Base-by-base conservation (phyloP, 2,329 filamentous ascomycete genomes). In the Penicillium hordei region DNA sequence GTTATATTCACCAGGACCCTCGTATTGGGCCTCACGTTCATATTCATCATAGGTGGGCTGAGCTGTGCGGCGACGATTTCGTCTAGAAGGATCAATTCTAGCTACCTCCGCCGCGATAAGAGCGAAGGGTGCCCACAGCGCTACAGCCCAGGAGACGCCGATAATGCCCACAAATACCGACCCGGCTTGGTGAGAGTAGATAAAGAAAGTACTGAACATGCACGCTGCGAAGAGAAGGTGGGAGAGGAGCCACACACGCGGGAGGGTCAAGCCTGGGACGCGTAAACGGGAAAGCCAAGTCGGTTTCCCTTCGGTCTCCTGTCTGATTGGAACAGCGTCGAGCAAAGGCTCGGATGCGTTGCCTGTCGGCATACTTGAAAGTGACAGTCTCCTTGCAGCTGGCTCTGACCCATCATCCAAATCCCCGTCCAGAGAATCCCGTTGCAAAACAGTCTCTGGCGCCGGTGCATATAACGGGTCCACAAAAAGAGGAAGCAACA, bases 61-160 rank as follows among this genome's bases (percentile, higher is more conserved):
- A 31, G 60, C 43, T n/a, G 62, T 62, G 23, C 75, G 75, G 23
- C 79, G 76, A 27, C 78, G 73, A 13, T 81, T 77, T 23, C 85
- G 81, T 51, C 82, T 80, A 48, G 87, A 83, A 27, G 88, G 86
- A 70, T 96, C 90, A 6, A 91, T 87, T 59, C 88, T 89, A 60
- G 89, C 90, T 61, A 97, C 93, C 74, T 97, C 93, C 5, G 91
- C 91, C 45, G 91, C 92, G 71, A 97, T 97, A 66, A 97, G 89
- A 39, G 93, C 93, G 78, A 93, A 97, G 0, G 93, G 93, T 0
- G 93, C 93, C 93, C 93, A 97, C 27, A 95, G 85, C 2, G 92
- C 92, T 68, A 97, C 79, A 23, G 93, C 92, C 93, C 93, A 97
- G 1, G 91, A 92, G 58, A 97, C 86, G 34, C 93, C 93, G 48